Base-by-base conservation (phyloP, 1,284 basidiomycete species). In the Cystobasidium sp. region DNA sequence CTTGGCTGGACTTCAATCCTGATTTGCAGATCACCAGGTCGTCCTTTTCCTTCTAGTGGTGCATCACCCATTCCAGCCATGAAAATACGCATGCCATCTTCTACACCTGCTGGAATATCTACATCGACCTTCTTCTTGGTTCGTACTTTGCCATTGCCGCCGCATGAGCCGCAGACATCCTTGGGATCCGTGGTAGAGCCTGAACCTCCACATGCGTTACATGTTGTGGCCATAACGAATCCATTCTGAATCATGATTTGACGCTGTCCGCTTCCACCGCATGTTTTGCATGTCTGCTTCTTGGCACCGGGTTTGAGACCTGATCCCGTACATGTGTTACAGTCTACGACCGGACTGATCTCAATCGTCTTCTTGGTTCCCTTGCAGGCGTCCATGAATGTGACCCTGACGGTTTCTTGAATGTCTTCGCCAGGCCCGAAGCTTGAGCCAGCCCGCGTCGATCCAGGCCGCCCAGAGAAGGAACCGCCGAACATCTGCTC, bases 181-280 rank as follows among this genome's bases (percentile, higher is more conserved):
- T 88, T 89, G 16, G 88, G 88, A 70, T 94, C 92, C 41, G 97
- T 88, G 3, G 87, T 88, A 46, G 88, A 88, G 18, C 97, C 97
- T 16, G 87, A 85, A n/a, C 97, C 97, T 31, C 87, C 85, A 83
- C 97, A 99, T 31, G 87, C 83, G 67, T 86, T 86, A 83, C 97
- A 99, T 31, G 94, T 95, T 78, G 90, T 92, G 12, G 94, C 90
- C 94, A 99, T 97, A 82, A 95, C 92, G 88, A 99, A 99, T 18
- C 97, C 97, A 81, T 87, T 90, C 82, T 94, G 90, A 79, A 99
- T 89, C 70, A 95, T 90, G 83, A 93, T 98, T 14, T 94, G 93
- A 81, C 90, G 88, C 56, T 91, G 90, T 37, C 97, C 97, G 12
- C 91, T 88, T 59, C 97, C 97, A 67, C 89, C 87, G 83, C 97